Base-by-base conservation (phyloP, 805 yeast species). In the Sugiyamaella smithiae region DNA sequence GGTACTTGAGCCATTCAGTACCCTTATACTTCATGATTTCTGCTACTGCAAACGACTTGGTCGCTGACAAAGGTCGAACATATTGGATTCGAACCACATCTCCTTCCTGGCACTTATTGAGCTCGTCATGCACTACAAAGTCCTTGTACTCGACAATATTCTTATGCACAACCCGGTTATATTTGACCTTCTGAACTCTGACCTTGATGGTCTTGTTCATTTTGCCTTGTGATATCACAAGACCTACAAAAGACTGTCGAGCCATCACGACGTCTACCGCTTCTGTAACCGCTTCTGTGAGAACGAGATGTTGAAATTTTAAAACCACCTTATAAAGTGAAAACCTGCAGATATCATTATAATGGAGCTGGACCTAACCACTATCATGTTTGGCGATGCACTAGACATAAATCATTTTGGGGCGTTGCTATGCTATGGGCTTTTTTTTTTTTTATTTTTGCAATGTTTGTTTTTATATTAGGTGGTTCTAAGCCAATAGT, bases 141-240 rank as follows among this genome's bases (percentile, higher is more conserved):
- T 88, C 95, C 61, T 85, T 86, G 71, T 89, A 80, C 61, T 78
- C 81, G 60, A 85, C 71, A 57, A 87, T 75, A 57, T 87, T 88
- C 69, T 73, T 67, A 48, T 61, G 57, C 25, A 67, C 62, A 31
- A 59, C 56, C 50, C 77, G 77, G 67, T 88, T 85, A 72, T 82
- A 88, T 37, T 79, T 78, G 61, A 82, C 82, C 40, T 82, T 82
- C 64, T 85, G 84, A 26, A 91, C 90, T 52, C 96, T 79, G 52
- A 91, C 97, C 71, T 89, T 90, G 55, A 91, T 89, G 50, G 98
- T 91, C 72, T 91, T 93, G 69, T 78, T 77, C 97, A 90, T 93
- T 67, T 88, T 88, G 37, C 98, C 98, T 64, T 90, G 97, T 44
- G 97, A 88, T 26, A 89, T 82, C 58, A 91, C 98, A 68, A 88